Percentiles rank a stretch among this genome's conserved stretches.
phyloP scores from a whole-genome alignment of 192 early-diverging fungal species.

The Cetraspora pellucida region DNA sequence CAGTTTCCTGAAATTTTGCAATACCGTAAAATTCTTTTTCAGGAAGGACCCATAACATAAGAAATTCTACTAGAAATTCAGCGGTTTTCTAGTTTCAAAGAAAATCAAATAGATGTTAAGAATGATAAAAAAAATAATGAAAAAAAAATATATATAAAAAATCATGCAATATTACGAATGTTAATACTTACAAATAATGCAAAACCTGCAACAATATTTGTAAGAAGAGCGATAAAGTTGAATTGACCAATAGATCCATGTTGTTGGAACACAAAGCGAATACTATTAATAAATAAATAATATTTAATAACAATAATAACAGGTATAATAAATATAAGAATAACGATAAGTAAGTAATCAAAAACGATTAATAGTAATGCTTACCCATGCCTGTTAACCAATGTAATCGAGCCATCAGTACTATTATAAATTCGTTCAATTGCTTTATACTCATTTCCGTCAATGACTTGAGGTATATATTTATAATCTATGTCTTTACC shows the following conservation, averaged over 20 bases:
- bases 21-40: too few species aligned
- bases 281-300: slow-evolving; percentile 25
- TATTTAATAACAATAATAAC: too few species aligned
- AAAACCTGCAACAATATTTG: slow-evolving; percentile 43
- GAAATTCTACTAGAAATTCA: too few species aligned
- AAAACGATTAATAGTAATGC: neutral
- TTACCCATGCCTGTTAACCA: slow-evolving; percentile 47
- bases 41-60: too few species aligned
- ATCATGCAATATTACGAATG: too few species aligned
- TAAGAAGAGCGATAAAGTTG: slow-evolving; percentile 41
- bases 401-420: slow-evolving; percentile 30
- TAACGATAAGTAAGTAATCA: neutral
- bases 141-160: too few species aligned
- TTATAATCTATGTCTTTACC: slow-evolving; percentile 41
- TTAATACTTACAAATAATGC: slow-evolving; percentile 42
- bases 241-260: slow-evolving; percentile 44
- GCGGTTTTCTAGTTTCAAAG: too few species aligned
- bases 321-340: neutral
- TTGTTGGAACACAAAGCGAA: slow-evolving; percentile 47
- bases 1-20: too few species aligned
- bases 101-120: too few species aligned
- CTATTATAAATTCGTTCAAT: slow-evolving; percentile 42
- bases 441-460: slow-evolving; percentile 46
- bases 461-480: slow-evolving; percentile 45
- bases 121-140: too few species aligned